These are phyloP conservation scores for Amanita phalloides DNA, from an alignment of 768 basidiomycete species.

Conservation along the genomic window DNA sequence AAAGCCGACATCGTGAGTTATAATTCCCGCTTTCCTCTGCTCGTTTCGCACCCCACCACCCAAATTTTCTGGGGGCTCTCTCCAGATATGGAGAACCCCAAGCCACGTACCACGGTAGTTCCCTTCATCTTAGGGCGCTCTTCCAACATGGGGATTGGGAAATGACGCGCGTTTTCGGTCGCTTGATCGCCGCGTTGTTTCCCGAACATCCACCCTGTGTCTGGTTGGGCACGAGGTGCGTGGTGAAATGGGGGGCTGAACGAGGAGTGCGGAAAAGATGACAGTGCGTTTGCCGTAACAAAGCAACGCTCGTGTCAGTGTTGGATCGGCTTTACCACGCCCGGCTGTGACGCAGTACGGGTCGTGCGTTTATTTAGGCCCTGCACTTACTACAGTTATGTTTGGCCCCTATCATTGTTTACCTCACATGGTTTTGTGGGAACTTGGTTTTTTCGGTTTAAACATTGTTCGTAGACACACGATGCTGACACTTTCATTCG, in stretches of 20 bases:
- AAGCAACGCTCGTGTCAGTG: constrained; percentile 21
- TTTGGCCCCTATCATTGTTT: constrained; percentile 50
- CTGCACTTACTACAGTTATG: constrained; percentile 52
- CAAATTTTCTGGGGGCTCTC: constrained; percentile 99
- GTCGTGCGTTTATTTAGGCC: constrained; percentile 39
- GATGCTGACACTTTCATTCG: constrained; percentile 57
- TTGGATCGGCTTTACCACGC: constrained; percentile 41
- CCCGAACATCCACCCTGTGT: constrained; percentile 49
- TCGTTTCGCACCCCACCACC: constrained; percentile 93
- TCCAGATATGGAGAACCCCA: constrained; percentile 91
- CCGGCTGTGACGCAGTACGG: constrained; percentile 64
- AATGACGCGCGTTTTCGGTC: constrained; percentile 78
- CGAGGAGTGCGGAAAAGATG: constrained; percentile 79
- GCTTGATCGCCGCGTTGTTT: constrained; percentile 84
- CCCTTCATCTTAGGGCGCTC: constrained; percentile 75
- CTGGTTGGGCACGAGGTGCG: constrained; percentile 81
- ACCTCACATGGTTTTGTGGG: constrained; percentile 15
- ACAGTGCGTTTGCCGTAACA: constrained; percentile 22
- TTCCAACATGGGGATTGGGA: constrained; percentile 63
- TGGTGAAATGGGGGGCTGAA: constrained; percentile 98
- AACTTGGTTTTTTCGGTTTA: constrained; percentile 14
- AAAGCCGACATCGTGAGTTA: constrained; percentile 96
- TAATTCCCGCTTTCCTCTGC: constrained; percentile 61
- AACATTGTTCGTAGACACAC: constrained; percentile 27
- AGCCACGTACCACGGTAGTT: constrained; percentile 72